Conservation (phyloP, 2,329 filamentous ascomycete genomes). For the Sporothrix brasiliensis region DNA sequence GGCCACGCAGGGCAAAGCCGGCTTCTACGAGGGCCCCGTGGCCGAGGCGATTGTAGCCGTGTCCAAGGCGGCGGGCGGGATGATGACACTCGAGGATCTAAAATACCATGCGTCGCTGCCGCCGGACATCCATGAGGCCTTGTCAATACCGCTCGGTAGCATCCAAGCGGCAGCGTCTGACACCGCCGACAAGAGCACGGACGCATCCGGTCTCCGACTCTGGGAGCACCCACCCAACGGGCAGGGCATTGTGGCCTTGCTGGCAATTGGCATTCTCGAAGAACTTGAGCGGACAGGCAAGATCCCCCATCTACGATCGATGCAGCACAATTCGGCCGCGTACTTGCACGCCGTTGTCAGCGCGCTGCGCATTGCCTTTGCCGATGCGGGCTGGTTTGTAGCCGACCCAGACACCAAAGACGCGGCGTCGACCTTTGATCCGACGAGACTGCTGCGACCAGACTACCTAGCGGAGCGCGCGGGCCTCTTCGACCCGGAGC, state of each 20-base stretch:
- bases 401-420: conserved; percentile 64
- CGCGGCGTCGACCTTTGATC: conserved; percentile 43
- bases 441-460: conserved; percentile 60
- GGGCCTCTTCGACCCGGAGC: conserved; percentile 58
- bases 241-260: conserved; percentile 89
- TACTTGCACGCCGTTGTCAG: conserved; percentile 86
- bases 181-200: conserved; percentile 62
- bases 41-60: conserved; percentile 79
- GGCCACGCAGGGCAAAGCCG: conserved; percentile 76
- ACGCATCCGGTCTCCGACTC: conserved; percentile 68
- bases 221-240: conserved; percentile 98
- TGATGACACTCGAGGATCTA: conserved; percentile 76
- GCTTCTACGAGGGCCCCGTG: conserved; percentile 84
- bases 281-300: conserved; percentile 75
- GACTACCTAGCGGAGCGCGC: conserved; percentile 73
- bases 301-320: conserved; percentile 67
- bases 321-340: conserved; percentile 76
- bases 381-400: conserved; percentile 86
- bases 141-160: conserved; percentile 74
- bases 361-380: conserved; percentile 84
- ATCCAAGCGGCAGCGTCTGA: conserved; percentile 71
- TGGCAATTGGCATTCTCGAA: conserved; percentile 87
- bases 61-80: conserved; percentile 71
- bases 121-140: conserved; percentile 52
- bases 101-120: conserved; percentile 63